phyloP scores from a whole-genome alignment of 1,139 yeast genomes.

The Hansenula lynferdii region DNA sequence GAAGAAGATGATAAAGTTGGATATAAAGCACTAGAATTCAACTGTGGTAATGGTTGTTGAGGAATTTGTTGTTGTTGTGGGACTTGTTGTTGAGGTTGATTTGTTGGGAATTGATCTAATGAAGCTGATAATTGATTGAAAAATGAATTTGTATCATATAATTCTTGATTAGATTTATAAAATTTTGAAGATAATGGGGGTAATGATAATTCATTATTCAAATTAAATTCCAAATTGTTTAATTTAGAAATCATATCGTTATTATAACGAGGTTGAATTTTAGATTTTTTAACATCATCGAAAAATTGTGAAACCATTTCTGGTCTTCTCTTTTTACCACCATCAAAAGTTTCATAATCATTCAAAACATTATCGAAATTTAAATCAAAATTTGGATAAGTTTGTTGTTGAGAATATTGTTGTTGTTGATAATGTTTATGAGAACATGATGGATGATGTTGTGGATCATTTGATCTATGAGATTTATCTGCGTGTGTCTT shows the following conservation, averaged over 20 bases:
- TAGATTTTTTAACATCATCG: conserved; percentile 52
- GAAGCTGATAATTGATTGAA: conserved; percentile 52
- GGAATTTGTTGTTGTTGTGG: conserved; percentile 1
- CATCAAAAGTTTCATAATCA: conserved; percentile 11
- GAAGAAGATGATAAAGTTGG: conserved; percentile 9
- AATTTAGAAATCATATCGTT: conserved; percentile 57
- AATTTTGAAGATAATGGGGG: conserved; percentile 26
- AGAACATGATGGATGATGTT: no score
- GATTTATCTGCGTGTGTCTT: conserved; percentile 77
- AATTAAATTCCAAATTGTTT: conserved; percentile 40
- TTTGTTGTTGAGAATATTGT: no score
- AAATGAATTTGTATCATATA: conserved; percentile 52
- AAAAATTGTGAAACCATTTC: conserved; percentile 39
- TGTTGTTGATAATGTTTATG: no score
- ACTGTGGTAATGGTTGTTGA: conserved; percentile 5
- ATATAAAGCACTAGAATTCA: conserved; percentile 7
- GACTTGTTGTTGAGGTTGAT: conserved; percentile 1
- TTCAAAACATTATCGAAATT: conserved; percentile 8
- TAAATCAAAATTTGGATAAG: not conserved
- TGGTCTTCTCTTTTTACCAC: conserved; percentile 22
- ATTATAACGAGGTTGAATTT: conserved; percentile 54
- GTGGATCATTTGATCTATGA: no score
- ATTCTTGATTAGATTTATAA: conserved; percentile 31
- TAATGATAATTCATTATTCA: conserved; percentile 24
- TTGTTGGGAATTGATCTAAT: conserved; percentile 34